Evolutionary conservation across 1,139 yeast genomes (phyloP).

Genomic region (Candida sanyaensis): DNA sequence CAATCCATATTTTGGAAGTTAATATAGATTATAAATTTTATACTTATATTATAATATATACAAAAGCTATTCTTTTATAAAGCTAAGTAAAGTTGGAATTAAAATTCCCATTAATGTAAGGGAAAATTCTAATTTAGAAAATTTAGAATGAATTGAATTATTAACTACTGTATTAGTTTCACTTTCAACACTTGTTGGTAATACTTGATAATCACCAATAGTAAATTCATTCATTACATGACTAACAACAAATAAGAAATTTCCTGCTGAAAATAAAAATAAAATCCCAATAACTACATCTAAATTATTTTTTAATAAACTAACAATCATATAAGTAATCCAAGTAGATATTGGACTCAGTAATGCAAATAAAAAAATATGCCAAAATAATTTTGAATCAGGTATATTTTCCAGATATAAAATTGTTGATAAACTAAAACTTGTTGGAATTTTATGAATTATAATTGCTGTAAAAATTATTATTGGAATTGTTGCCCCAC

Average conservation of each 20-base stretch:
- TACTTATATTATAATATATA: constrained; percentile 1
- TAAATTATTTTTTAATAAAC: constrained; percentile 27
- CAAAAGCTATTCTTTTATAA: constrained; percentile 13
- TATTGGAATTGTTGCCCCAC: constrained; percentile 48
- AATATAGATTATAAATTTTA: not conserved
- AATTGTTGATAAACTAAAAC: constrained; percentile 66
- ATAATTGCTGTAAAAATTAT: constrained; percentile 61
- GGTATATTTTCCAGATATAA: constrained; percentile 41
- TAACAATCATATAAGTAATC: constrained; percentile 42
- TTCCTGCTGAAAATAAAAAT: constrained; percentile 68
- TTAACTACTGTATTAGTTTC: constrained; percentile 7
- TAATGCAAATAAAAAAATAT: constrained; percentile 47
- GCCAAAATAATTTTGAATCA: constrained; percentile 35
- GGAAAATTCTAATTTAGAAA: constrained; percentile 12
- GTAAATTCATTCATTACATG: constrained; percentile 53
- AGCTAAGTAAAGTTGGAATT: constrained; percentile 18
- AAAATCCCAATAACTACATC: constrained; percentile 51
- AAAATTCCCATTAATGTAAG: constrained; percentile 17
- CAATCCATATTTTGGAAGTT: constrained; percentile 9
- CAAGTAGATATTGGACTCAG: constrained; percentile 58
- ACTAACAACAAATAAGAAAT: constrained; percentile 68
- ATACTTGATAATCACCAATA: constrained; percentile 4
- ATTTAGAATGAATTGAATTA: constrained; percentile 3
- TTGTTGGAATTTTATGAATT: constrained; percentile 74
- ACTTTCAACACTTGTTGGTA: constrained; percentile 14